Evolutionary conservation across 2,329 filamentous ascomycete species (phyloP).

Genomic region (Ophiostoma australiae): DNA sequence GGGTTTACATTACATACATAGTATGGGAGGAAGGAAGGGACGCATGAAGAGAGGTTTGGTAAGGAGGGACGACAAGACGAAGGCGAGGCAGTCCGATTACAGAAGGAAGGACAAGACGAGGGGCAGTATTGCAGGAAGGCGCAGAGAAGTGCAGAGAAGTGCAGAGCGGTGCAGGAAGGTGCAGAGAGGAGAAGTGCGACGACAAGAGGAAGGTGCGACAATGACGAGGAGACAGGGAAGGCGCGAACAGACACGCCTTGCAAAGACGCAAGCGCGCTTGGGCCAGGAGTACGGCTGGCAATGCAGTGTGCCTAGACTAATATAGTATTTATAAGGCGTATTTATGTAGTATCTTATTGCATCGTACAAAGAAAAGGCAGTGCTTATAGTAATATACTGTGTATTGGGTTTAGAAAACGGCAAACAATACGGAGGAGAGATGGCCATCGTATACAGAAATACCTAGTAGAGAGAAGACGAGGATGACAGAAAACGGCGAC

Average conservation of each 20-base stretch:
- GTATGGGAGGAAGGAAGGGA: background rate
- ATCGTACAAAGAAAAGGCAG: background rate
- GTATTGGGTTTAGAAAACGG: background rate
- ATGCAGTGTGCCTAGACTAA: background rate
- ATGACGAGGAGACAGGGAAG: background rate
- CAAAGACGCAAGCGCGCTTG: background rate
- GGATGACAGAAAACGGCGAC: background rate
- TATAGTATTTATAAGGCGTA: background rate
- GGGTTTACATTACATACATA: background rate
- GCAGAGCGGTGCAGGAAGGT: no score
- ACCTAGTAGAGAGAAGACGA: background rate
- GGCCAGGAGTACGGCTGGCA: background rate
- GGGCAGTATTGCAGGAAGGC: background rate
- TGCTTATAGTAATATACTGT: background rate
- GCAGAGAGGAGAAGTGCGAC: background rate
- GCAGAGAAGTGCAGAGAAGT: background rate
- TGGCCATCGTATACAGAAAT: background rate
- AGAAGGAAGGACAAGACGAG: conserved; percentile 12
- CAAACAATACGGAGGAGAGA: background rate
- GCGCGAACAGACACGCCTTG: background rate
- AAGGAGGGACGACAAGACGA: background rate
- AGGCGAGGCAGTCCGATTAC: background rate
- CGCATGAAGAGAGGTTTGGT: background rate
- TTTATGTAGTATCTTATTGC: background rate
- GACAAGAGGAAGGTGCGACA: conserved; percentile 5